phyloP scores from a whole-genome alignment of 352 stramenopile species.

The Phytophthora brassicae region DNA sequence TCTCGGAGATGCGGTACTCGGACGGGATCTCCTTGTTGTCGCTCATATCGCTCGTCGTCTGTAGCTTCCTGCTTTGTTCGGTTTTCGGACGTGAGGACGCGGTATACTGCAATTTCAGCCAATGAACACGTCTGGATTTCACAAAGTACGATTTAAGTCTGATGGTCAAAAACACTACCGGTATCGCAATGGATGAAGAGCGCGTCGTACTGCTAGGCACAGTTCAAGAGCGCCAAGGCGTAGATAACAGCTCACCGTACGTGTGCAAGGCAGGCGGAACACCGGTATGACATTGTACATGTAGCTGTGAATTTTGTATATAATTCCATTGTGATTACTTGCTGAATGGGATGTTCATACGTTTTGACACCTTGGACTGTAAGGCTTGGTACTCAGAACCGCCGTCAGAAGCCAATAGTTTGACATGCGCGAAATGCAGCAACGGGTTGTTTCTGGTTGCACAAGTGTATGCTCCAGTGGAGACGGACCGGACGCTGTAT shows the following conservation, averaged over 20 bases:
- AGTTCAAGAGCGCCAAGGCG: slow-evolving; percentile 63
- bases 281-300: slow-evolving; percentile 56
- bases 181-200: slow-evolving; percentile 63
- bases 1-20: slow-evolving; percentile 90
- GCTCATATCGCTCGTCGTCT: slow-evolving; percentile 36
- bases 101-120: slow-evolving; percentile 15
- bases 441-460: slow-evolving; percentile 66
- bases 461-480: slow-evolving; percentile 81
- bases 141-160: slow-evolving; percentile 18
- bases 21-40: slow-evolving; percentile 74
- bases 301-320: background rate
- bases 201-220: slow-evolving; percentile 67
- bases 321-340: background rate
- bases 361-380: slow-evolving; percentile 5
- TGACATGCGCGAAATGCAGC: slow-evolving; percentile 63
- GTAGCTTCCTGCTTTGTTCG: slow-evolving; percentile 11
- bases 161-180: too few species aligned
- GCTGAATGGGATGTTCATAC: background rate
- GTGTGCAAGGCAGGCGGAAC: slow-evolving; percentile 79
- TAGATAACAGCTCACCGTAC: slow-evolving; percentile 67
- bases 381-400: slow-evolving; percentile 61
- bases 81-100: slow-evolving; percentile 37
- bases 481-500: slow-evolving; percentile 74
- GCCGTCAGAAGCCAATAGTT: slow-evolving; percentile 36
- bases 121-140: slow-evolving; percentile 9